Conservation (phyloP, 345 rosid species). For the Melaleuca quinquenervia region DNA sequence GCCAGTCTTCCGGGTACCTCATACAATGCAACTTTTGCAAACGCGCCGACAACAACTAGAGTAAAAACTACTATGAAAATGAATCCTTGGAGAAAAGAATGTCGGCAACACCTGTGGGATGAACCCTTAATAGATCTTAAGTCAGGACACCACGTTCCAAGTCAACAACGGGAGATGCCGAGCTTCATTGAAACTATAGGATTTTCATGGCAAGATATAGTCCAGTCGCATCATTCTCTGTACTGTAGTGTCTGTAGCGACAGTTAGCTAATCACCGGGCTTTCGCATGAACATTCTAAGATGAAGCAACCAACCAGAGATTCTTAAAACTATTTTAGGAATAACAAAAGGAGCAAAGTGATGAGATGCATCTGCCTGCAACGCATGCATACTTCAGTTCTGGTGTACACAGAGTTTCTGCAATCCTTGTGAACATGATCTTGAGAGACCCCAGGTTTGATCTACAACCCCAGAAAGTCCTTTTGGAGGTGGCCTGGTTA, state of each 20-base stretch:
- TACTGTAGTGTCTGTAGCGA: not conserved
- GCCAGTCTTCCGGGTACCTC: not conserved
- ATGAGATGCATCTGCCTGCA: conserved; percentile 61
- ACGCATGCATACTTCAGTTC: conserved; percentile 75
- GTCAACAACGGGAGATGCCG: too few relatives aligned
- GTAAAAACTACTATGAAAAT: not conserved
- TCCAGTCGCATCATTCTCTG: not conserved
- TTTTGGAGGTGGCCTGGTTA: conserved; percentile 79
- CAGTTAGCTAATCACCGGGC: not conserved
- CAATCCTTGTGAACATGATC: conserved; percentile 62
- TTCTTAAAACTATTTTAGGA: not conserved
- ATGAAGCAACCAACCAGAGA: not conserved
- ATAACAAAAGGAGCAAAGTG: not conserved
- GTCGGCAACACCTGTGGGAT: not conserved
- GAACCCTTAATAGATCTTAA: not conserved
- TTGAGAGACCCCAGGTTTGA: conserved; percentile 88
- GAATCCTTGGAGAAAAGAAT: not conserved
- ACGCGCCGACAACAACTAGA: not conserved
- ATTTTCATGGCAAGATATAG: not conserved
- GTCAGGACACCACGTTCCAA: not conserved
- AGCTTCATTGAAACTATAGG: not conserved
- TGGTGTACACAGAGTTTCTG: conserved; percentile 62
- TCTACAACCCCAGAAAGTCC: conserved; percentile 71
- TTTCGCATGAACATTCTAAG: not conserved
- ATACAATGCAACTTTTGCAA: not conserved